Evolutionary conservation across 2,329 filamentous ascomycete species (phyloP).

Genomic region (Myotisia sp.): DNA sequence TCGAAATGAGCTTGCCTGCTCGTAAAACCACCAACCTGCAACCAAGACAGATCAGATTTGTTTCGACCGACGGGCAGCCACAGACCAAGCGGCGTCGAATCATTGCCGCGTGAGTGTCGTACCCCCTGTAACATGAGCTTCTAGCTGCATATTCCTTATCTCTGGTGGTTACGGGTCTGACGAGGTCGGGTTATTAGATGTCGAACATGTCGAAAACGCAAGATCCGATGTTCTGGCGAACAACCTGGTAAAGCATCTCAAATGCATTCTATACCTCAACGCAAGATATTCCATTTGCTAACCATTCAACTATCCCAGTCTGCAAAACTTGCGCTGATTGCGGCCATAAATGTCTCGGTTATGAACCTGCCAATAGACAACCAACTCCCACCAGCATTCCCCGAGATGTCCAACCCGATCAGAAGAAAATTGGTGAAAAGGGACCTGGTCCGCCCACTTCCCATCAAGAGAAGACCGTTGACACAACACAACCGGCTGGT

Average conservation of each 20-base stretch:
- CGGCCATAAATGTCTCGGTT: slow-evolving; percentile 54
- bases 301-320: too few species aligned
- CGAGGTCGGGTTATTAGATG: slow-evolving; percentile 35
- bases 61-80: slow-evolving; percentile 68
- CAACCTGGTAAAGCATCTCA: slow-evolving; percentile 47
- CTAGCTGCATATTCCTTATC: slow-evolving; percentile 6
- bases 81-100: slow-evolving; percentile 66
- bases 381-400: slow-evolving; percentile 15
- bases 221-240: slow-evolving; percentile 61
- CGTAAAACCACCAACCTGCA: slow-evolving; percentile 15
- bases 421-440: slow-evolving; percentile 1
- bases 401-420: slow-evolving; percentile 11
- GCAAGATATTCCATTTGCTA: background rate
- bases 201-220: slow-evolving; percentile 59
- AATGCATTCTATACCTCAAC: slow-evolving; percentile 7
- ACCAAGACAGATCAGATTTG: slow-evolving; percentile 52
- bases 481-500: too few species aligned
- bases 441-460: background rate
- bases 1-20: slow-evolving; percentile 12
- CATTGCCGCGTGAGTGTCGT: slow-evolving; percentile 53
- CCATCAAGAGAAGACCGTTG: background rate
- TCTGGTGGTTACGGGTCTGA: slow-evolving; percentile 6
- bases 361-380: slow-evolving; percentile 33
- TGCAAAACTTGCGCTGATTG: slow-evolving; percentile 62
- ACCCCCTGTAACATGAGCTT: background rate